Conservation (phyloP, 495 filamentous ascomycete genomes). For the Lineolata rhizophorae region DNA sequence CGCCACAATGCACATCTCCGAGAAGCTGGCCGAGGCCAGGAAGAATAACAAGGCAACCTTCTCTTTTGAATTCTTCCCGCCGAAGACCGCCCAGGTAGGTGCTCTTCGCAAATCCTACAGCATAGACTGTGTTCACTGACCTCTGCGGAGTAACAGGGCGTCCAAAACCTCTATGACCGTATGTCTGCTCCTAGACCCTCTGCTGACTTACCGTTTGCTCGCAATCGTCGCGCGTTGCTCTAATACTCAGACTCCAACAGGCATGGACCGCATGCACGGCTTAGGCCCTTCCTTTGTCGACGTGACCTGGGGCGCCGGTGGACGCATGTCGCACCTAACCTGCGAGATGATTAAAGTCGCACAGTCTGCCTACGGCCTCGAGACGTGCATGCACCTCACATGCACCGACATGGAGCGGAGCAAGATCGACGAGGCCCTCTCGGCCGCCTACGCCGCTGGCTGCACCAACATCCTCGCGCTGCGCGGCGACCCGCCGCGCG, state of each 20-base stretch:
- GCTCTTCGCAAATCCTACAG: not conserved
- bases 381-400: constrained; percentile 98
- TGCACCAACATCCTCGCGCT: constrained; percentile 96
- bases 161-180: constrained; percentile 97
- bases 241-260: too few species aligned
- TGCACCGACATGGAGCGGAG: constrained; percentile 93
- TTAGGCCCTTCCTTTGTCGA: constrained; percentile 91
- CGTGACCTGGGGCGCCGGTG: constrained; percentile 96
- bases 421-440: constrained; percentile 74
- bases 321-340: constrained; percentile 71
- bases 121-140: not conserved
- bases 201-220: too few species aligned
- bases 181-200: constrained; percentile 3
- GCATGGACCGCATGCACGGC: constrained; percentile 94
- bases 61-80: constrained; percentile 99
- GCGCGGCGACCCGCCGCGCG: constrained; percentile 83
- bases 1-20: constrained; percentile 59
- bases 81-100: constrained; percentile 74
- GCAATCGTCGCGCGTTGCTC: too few species aligned
- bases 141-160: constrained; percentile 32
- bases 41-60: constrained; percentile 57
- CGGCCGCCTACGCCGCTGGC: constrained; percentile 77
- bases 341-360: constrained; percentile 96
- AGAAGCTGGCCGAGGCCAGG: constrained; percentile 73
- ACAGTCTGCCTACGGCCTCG: constrained; percentile 87